phyloP scores from a whole-genome alignment of 768 basidiomycete genomes.

The Collybia sp. region DNA sequence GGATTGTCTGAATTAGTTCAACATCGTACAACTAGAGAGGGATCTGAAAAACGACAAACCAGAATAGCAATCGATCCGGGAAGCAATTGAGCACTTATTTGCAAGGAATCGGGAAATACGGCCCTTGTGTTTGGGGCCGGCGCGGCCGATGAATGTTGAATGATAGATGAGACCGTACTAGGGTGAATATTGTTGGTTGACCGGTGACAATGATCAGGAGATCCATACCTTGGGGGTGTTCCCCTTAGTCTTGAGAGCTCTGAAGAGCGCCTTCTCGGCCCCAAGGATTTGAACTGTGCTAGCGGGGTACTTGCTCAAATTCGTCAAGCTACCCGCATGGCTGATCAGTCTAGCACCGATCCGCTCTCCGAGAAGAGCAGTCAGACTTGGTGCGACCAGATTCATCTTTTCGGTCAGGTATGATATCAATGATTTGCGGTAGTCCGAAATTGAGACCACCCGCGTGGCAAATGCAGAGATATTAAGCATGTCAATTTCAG shows the following conservation, averaged over 20 bases:
- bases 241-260: constrained; percentile 97
- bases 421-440: constrained; percentile 83
- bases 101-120: constrained; percentile 98
- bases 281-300: constrained; percentile 98
- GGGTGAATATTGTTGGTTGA: neutral
- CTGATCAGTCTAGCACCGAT: constrained; percentile 92
- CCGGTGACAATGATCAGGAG: neutral
- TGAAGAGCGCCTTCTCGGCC: constrained; percentile 96
- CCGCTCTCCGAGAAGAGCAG: constrained; percentile 86
- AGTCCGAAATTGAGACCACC: constrained; percentile 89
- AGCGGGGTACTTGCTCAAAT: constrained; percentile 96
- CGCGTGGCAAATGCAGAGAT: constrained; percentile 88
- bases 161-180: constrained; percentile 98
- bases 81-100: constrained; percentile 97
- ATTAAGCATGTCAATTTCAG: constrained; percentile 93
- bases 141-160: constrained; percentile 94
- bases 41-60: constrained; percentile 37
- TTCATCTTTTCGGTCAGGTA: constrained; percentile 98
- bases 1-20: constrained; percentile 56
- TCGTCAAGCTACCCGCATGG: constrained; percentile 95
- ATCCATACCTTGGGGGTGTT: constrained; percentile 87
- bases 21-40: constrained; percentile 2
- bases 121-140: constrained; percentile 92
- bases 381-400: constrained; percentile 92
- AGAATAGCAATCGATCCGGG: constrained; percentile 92